Conservation (phyloP, 371 early-diverging fungal species). For the Apophysomyces sp. region DNA sequence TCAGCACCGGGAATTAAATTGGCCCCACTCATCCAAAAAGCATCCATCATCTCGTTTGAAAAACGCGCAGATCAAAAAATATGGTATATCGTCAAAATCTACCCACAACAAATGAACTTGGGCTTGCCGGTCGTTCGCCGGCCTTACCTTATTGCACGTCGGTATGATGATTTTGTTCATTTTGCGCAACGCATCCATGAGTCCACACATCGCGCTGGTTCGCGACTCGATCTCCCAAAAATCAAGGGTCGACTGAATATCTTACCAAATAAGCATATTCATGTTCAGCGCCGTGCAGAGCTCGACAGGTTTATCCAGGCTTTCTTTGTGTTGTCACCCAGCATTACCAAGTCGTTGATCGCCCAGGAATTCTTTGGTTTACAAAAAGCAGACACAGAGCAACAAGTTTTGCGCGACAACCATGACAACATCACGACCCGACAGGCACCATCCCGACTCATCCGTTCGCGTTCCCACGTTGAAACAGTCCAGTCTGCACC, state of each 20-base stretch:
- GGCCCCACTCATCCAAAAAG: slow-evolving; percentile 22
- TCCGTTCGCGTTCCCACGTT: slow-evolving; percentile 3
- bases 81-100: slow-evolving; percentile 23
- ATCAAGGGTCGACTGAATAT: slow-evolving; percentile 14
- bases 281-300: slow-evolving; percentile 19
- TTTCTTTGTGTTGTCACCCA: slow-evolving; percentile 15
- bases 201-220: slow-evolving; percentile 6
- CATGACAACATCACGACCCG: not conserved
- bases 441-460: not conserved
- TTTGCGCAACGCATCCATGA: slow-evolving; percentile 21
- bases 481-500: not conserved
- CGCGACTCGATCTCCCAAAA: slow-evolving; percentile 14
- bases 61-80: slow-evolving; percentile 18
- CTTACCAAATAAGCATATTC: slow-evolving; percentile 15
- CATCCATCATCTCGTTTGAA: slow-evolving; percentile 13
- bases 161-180: slow-evolving; percentile 25
- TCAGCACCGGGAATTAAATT: slow-evolving; percentile 19
- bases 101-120: slow-evolving; percentile 12
- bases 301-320: slow-evolving; percentile 24
- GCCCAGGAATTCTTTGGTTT: slow-evolving; percentile 33
- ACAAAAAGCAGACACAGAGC: slow-evolving; percentile 18
- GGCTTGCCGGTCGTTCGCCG: slow-evolving; percentile 8
- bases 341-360: slow-evolving; percentile 19
- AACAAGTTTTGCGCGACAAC: slow-evolving; percentile 12
- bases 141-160: slow-evolving; percentile 23